Percentiles rank a stretch among this genome's conserved stretches.
Evolutionary conservation across 768 basidiomycete genomes (phyloP).

Genomic region (Tulasnella sp.): DNA sequence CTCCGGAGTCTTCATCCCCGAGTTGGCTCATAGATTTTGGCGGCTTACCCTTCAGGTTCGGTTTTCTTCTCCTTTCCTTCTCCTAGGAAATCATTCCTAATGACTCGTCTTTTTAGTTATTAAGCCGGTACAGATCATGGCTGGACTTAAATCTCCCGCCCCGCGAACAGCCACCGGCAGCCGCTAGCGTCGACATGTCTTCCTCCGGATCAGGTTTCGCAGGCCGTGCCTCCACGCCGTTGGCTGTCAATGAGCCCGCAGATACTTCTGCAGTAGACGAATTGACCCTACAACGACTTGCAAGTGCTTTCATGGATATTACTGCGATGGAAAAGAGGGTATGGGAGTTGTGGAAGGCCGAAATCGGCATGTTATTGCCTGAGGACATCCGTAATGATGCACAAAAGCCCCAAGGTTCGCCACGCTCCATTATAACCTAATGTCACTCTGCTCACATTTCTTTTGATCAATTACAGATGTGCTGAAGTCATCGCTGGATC

Average conservation of each 20-base stretch:
- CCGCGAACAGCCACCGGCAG: slow-evolving; percentile 26
- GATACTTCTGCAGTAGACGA: slow-evolving; percentile 57
- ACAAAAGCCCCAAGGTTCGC: slow-evolving; percentile 43
- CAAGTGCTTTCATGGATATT: slow-evolving; percentile 59
- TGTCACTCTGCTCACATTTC: not conserved
- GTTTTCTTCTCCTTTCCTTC: not conserved
- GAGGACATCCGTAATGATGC: slow-evolving; percentile 24
- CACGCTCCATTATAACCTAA: not conserved
- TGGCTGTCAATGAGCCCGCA: slow-evolving; percentile 17
- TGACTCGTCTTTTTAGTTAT: slow-evolving; percentile 37
- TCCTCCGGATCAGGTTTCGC: not conserved
- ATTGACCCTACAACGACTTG: slow-evolving; percentile 47
- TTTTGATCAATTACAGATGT: slow-evolving; percentile 17
- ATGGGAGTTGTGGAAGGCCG: slow-evolving; percentile 51
- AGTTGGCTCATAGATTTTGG: slow-evolving; percentile 82
- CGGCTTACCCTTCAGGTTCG: slow-evolving; percentile 76
- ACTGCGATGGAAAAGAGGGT: slow-evolving; percentile 42
- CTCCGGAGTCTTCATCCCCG: slow-evolving; percentile 71
- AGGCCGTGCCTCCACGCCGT: not conserved
- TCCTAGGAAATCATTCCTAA: not conserved
- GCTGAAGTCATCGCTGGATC: slow-evolving; percentile 41
- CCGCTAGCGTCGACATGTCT: not conserved
- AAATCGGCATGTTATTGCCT: slow-evolving; percentile 52
- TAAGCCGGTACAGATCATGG: slow-evolving; percentile 73
- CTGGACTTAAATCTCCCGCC: slow-evolving; percentile 44